Conservation (phyloP, 225 moss, liverwort and hornwort species). For the Rhytidiadelphus loreus region DNA sequence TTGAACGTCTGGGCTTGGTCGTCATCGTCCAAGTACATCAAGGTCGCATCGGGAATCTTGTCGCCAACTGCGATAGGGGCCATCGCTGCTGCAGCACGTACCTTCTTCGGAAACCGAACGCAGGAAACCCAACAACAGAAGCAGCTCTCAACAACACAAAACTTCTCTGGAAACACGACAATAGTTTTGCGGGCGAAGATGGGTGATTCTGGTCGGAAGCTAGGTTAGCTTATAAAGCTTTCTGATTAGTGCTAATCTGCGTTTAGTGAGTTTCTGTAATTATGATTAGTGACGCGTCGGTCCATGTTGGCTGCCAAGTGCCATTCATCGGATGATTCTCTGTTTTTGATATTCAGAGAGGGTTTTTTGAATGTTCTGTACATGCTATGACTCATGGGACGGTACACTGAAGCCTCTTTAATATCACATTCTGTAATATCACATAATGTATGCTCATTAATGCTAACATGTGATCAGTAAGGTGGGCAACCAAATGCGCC, state of each 20-base stretch:
- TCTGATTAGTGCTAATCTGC: neutral
- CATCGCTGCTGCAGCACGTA: conserved; percentile 13
- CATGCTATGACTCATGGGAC: neutral
- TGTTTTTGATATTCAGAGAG: neutral
- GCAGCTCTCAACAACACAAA: neutral
- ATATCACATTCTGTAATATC: neutral
- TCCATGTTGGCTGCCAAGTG: neutral
- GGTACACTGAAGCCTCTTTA: neutral
- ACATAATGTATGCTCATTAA: neutral
- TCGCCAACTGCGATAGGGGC: conserved; percentile 72
- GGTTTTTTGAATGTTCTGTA: neutral
- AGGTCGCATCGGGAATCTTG: conserved; percentile 44
- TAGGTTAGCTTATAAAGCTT: neutral
- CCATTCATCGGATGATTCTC: neutral
- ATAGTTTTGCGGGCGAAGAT: rapidly evolving
- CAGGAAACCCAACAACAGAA: neutral
- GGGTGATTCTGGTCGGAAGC: rapidly evolving
- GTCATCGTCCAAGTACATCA: conserved; percentile 34
- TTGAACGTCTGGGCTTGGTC: conserved; percentile 25
- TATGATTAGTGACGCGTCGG: neutral
- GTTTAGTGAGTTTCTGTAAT: neutral
- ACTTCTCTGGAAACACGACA: neutral
- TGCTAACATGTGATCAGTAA: neutral
- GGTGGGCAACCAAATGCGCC: no score
- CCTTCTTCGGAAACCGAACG: neutral